Evolutionary conservation across 768 basidiomycete genomes (phyloP).

Genomic region (Psilocybe subaeruginosa): DNA sequence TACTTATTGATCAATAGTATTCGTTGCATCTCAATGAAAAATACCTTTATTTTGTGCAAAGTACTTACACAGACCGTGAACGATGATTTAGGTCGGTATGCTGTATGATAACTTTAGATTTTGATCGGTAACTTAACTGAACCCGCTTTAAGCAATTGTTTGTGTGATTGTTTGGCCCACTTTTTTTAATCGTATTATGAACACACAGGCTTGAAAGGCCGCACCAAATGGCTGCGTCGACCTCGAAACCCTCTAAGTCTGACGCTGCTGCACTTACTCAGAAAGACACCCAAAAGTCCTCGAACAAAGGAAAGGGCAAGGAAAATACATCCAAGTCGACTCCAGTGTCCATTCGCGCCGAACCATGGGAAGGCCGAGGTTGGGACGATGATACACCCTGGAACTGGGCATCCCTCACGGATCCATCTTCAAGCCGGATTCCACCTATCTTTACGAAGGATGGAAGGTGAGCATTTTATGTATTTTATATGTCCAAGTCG

Average conservation of each 20-base stretch:
- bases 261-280: conserved; percentile 13
- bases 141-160: conserved; percentile 24
- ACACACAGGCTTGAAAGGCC: conserved; percentile 14
- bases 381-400: conserved; percentile 43
- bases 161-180: conserved; percentile 35
- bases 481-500: not conserved
- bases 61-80: too few species aligned
- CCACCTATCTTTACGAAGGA: conserved; percentile 88
- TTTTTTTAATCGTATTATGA: conserved; percentile 32
- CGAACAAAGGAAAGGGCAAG: conserved; percentile 55
- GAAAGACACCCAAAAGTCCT: conserved; percentile 24
- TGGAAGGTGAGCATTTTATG: conserved; percentile 60
- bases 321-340: conserved; percentile 30
- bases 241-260: conserved; percentile 34
- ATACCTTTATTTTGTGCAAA: not conserved
- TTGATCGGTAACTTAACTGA: not conserved
- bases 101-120: not conserved
- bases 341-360: conserved; percentile 16
- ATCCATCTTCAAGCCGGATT: conserved; percentile 62
- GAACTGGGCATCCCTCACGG: conserved; percentile 76
- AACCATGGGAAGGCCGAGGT: conserved; percentile 15
- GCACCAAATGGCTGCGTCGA: conserved; percentile 46
- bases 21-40: not conserved
- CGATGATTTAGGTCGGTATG: not conserved
- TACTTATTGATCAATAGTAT: not conserved